Conservation (phyloP, 2,329 filamentous ascomycete species). For the Aspergillus candidus region DNA sequence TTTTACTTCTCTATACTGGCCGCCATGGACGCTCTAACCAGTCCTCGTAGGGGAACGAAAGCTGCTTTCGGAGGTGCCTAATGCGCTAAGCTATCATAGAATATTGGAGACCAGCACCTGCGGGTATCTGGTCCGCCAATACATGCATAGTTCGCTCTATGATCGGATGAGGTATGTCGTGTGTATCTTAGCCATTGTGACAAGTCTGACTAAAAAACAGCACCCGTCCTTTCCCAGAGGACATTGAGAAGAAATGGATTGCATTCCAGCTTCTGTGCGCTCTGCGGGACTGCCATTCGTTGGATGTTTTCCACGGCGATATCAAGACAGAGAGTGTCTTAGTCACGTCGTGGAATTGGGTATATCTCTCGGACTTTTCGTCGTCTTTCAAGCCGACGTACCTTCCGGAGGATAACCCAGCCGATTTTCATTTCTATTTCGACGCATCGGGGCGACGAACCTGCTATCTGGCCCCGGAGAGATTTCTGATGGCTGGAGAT, state of each 20-base stretch:
- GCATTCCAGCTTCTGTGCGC: constrained; percentile 92
- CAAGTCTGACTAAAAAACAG: constrained; percentile 44
- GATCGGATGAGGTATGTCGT: constrained; percentile 65
- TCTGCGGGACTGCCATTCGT: constrained; percentile 81
- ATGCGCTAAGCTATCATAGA: constrained; percentile 83
- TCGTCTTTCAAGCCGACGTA: constrained; percentile 91
- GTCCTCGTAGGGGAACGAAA: constrained; percentile 63
- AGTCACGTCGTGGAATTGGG: constrained; percentile 98
- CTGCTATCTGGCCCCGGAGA: constrained; percentile 90
- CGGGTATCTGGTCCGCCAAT: constrained; percentile 90
- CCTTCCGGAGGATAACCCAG: constrained; percentile 91
- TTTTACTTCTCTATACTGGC: constrained; percentile 16
- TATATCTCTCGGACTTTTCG: constrained; percentile 96
- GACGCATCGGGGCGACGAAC: constrained; percentile 86
- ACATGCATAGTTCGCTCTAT: constrained; percentile 92
- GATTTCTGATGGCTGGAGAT: constrained; percentile 70
- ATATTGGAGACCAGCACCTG: constrained; percentile 87
- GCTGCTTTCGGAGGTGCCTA: constrained; percentile 74
- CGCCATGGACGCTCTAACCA: constrained; percentile 13
- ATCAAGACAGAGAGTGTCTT: constrained; percentile 98
- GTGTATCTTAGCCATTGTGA: neutral
- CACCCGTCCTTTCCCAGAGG: constrained; percentile 90
- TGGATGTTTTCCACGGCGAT: constrained; percentile 90
- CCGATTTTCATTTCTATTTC: constrained; percentile 96
- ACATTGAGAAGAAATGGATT: constrained; percentile 98